Conservation (phyloP, 1,284 basidiomycete species). For the Ganoderma boninense region DNA sequence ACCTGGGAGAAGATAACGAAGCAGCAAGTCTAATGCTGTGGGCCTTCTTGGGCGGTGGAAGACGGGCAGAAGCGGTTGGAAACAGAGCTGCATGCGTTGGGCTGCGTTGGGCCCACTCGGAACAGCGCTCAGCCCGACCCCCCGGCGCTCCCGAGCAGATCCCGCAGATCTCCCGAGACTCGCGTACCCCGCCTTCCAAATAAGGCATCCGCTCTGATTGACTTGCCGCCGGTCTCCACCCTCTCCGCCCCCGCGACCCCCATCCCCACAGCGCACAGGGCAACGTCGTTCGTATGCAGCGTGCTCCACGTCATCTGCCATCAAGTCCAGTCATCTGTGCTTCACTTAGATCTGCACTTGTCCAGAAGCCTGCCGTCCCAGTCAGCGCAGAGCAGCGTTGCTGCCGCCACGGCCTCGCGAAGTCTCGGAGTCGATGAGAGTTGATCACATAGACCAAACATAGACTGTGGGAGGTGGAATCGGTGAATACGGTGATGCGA, state of each 20-base stretch:
- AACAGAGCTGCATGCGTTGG: not conserved
- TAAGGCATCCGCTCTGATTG: not conserved
- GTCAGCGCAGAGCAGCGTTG: not conserved
- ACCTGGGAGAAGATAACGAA: not conserved
- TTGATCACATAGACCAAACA: not conserved
- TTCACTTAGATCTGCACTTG: not conserved
- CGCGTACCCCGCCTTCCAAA: not conserved
- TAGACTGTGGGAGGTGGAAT: not conserved
- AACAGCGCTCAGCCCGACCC: not conserved
- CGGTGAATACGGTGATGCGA: not conserved
- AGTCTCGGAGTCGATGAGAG: not conserved
- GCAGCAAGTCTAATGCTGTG: not conserved
- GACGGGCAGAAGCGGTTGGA: not conserved
- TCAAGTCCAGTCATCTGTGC: not conserved
- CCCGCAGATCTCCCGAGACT: not conserved
- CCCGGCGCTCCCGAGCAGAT: not conserved
- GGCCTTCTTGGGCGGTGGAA: not conserved
- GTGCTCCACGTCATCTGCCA: not conserved
- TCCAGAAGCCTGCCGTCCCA: not conserved
- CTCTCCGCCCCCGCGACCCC: not conserved
- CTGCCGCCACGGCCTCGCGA: not conserved
- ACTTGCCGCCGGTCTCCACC: not conserved
- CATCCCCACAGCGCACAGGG: not conserved
- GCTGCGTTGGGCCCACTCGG: not conserved
- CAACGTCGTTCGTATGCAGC: not conserved